phyloP scores from a whole-genome alignment of 306 rosid genomes.

The Echinosophora koreensis region DNA sequence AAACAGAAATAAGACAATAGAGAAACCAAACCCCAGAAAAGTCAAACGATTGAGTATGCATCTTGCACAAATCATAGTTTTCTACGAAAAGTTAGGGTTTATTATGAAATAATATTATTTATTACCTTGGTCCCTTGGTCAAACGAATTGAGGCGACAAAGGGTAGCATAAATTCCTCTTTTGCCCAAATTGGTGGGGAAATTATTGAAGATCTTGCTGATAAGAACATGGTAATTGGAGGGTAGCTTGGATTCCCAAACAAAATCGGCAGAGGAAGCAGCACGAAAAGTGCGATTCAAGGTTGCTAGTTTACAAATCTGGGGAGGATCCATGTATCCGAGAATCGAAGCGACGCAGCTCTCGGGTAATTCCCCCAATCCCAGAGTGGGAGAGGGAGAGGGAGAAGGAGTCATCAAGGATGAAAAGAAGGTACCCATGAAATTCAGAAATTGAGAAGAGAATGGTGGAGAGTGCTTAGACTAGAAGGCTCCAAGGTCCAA shows the following conservation, averaged over 20 bases:
- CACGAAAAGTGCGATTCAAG: conserved; percentile 74
- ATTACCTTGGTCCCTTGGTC: conserved; percentile 75
- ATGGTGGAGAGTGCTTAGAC: neutral
- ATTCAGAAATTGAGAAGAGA: neutral
- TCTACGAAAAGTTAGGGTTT: too few relatives aligned
- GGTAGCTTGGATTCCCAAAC: conserved; percentile 86
- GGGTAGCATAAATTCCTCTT: conserved; percentile 66
- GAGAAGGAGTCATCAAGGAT: neutral
- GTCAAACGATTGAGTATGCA: neutral
- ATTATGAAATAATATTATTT: too few relatives aligned
- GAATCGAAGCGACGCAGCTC: conserved; percentile 69
- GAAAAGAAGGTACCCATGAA: conserved; percentile 61
- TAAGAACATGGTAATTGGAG: conserved; percentile 55
- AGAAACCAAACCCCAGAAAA: neutral
- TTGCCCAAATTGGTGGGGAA: conserved; percentile 51
- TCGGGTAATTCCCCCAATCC: conserved; percentile 83
- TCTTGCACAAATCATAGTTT: too few relatives aligned
- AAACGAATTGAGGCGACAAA: conserved; percentile 58
- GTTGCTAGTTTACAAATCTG: conserved; percentile 66
- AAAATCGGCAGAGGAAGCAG: conserved; percentile 79
- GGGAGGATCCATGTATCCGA: conserved; percentile 62
- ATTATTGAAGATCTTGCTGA: conserved; percentile 50
- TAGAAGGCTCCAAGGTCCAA: neutral
- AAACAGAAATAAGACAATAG: neutral
- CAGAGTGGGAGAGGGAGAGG: conserved; percentile 40